Conservation (phyloP, 768 basidiomycete genomes). For the Rhodosporidiobolus sp. region DNA sequence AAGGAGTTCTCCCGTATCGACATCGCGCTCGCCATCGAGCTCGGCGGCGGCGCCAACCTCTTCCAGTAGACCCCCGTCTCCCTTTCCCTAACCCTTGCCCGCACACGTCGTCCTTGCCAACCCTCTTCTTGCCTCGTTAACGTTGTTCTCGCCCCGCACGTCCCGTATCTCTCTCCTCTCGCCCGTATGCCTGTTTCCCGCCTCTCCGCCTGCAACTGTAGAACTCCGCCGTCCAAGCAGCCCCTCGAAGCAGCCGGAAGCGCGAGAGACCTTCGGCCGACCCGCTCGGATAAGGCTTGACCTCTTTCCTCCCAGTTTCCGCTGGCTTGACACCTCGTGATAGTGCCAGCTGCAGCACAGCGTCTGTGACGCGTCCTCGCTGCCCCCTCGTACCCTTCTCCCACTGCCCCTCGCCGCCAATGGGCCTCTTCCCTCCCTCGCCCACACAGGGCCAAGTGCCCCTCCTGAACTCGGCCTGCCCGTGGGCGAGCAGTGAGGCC, state of each 20-base stretch:
- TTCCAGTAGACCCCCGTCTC: background rate
- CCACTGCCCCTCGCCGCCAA: background rate
- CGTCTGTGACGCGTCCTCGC: too few species aligned
- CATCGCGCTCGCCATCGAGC: conserved; percentile 44
- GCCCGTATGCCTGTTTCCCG: background rate
- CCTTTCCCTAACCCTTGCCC: background rate
- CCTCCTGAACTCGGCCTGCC: conserved; percentile 72
- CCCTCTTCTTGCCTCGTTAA: background rate
- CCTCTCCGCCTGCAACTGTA: too few species aligned
- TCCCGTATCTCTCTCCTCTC: background rate
- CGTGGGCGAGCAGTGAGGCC: conserved; percentile 69
- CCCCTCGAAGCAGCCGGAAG: too few species aligned
- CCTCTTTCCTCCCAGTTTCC: background rate
- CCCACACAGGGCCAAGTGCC: background rate
- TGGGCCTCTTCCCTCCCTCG: conserved; percentile 19
- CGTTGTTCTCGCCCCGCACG: too few species aligned
- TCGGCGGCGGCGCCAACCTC: conserved; percentile 26
- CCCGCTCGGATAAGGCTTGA: too few species aligned
- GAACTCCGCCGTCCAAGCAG: too few species aligned
- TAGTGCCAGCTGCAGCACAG: too few species aligned
- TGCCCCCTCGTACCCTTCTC: background rate
- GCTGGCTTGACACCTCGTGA: too few species aligned
- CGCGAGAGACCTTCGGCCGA: too few species aligned
- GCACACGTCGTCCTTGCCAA: too few species aligned
- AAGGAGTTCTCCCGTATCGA: conserved; percentile 44